phyloP scores from a whole-genome alignment of 495 filamentous ascomycete species.

The Penicillium desertorum region DNA sequence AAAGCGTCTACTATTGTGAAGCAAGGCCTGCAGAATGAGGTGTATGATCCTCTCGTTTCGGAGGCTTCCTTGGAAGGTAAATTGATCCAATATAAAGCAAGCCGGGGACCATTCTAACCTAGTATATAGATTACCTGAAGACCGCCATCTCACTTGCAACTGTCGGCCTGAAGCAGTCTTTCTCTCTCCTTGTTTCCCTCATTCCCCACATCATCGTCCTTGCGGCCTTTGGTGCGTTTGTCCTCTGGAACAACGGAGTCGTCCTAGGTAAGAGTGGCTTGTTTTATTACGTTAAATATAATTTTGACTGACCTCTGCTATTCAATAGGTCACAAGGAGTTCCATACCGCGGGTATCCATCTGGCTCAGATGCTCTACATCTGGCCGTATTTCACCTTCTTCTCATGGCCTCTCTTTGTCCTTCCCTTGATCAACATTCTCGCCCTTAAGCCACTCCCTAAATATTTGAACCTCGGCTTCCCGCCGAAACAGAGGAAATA shows the following conservation, averaged over 20 bases:
- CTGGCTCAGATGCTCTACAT: slow-evolving; percentile 93
- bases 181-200: slow-evolving; percentile 49
- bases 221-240: slow-evolving; percentile 67
- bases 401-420: slow-evolving; percentile 76
- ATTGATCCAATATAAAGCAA: slow-evolving; percentile 7
- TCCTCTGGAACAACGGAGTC: slow-evolving; percentile 85
- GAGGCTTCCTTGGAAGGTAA: slow-evolving; percentile 58
- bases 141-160: slow-evolving; percentile 59
- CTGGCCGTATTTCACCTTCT: slow-evolving; percentile 84
- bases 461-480: slow-evolving; percentile 39
- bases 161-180: slow-evolving; percentile 52
- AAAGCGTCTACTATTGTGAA: slow-evolving; percentile 30
- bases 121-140: slow-evolving; percentile 55
- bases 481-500: slow-evolving; percentile 34
- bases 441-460: slow-evolving; percentile 41
- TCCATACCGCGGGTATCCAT: slow-evolving; percentile 86
- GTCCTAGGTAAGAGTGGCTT: slow-evolving; percentile 65
- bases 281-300: slow-evolving; percentile 3
- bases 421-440: slow-evolving; percentile 49
- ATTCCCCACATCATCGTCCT: slow-evolving; percentile 70
- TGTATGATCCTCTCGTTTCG: slow-evolving; percentile 65
- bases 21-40: slow-evolving; percentile 47
- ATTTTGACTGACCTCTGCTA: slow-evolving; percentile 15
- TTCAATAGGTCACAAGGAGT: slow-evolving; percentile 77
- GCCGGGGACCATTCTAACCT: slow-evolving; percentile 24